These are phyloP conservation scores for Syzygium grande DNA, from an alignment of 345 rosid genomes.

Conservation along the genomic window DNA sequence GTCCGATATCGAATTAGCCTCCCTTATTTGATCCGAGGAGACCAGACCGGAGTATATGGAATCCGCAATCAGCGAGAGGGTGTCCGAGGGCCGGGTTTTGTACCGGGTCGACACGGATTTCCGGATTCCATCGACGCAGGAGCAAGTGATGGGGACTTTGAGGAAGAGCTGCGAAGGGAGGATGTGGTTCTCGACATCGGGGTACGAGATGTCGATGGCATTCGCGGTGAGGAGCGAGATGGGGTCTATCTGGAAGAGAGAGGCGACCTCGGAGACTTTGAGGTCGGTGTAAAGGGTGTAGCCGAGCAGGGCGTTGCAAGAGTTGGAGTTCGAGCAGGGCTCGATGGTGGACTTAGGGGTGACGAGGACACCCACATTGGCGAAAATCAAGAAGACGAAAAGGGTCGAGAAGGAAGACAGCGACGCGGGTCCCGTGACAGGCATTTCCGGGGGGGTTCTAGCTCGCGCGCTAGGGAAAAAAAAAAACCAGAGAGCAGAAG, in stretches of 20 bases:
- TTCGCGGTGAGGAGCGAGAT: constrained; percentile 63
- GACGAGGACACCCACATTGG: constrained; percentile 20
- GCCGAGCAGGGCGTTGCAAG: constrained; percentile 79
- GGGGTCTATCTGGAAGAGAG: constrained; percentile 92
- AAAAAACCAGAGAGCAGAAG: not conserved
- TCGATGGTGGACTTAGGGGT: constrained; percentile 82
- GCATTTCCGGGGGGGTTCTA: not conserved
- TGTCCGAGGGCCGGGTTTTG: constrained; percentile 82
- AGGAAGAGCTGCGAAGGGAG: constrained; percentile 82
- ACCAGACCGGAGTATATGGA: constrained; percentile 74
- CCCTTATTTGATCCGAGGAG: constrained; percentile 82
- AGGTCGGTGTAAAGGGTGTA: constrained; percentile 93
- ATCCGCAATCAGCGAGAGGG: constrained; percentile 48
- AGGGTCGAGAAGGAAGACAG: not conserved
- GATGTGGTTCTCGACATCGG: constrained; percentile 89
- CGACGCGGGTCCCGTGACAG: not conserved
- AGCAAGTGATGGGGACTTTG: constrained; percentile 67
- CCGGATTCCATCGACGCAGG: constrained; percentile 87
- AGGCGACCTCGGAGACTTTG: constrained; percentile 80
- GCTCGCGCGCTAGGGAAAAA: no score
- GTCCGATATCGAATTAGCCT: constrained; percentile 64
- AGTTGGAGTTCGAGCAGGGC: constrained; percentile 75
- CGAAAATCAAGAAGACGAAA: constrained; percentile 14
- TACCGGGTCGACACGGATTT: constrained; percentile 71
- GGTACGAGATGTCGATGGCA: constrained; percentile 85